Evolutionary conservation across 192 early-diverging fungal species (phyloP), one percentile per base, ranked within the genome.

Genomic region (Gigaspora rosea): DNA sequence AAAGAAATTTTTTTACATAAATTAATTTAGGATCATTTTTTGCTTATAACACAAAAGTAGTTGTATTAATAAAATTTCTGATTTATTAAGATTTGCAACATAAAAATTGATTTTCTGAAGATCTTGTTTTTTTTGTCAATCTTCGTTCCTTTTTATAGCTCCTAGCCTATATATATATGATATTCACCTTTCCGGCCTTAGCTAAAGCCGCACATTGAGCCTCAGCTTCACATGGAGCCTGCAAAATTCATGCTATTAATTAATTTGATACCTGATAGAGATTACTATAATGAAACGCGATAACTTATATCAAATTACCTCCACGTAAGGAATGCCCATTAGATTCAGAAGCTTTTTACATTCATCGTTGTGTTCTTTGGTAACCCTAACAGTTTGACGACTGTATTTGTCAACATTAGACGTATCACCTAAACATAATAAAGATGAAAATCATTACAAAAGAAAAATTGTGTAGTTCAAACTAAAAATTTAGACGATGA

Each of bases 211-310:
- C 97, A 80, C 97, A 99, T 79, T 99, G 95, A 0, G 97, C 96
- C 78, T 99, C 97, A 6, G 97, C 97, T 84, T 99, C 97, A 80
- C 94, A 94, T 10, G 97, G 97, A 16, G 97, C 97, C 80, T 90
- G 13, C 13, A 68, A 51, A 49, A 54, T 56, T 58, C 8, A 59
- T 7, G 10, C 67, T 22, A 9, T 66, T 2, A 41, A 32, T 1
- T 1, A 56, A 51, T 9, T 58, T 16, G 46, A 86, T 32, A 50
- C 50, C 59, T 41, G 33, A 51, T 62, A n/a, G 27, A 56, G 13
- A 47, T 62, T 48, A 32, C 48, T 0, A 15, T 13, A 54, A 15
- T n/a, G 27, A 46, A 78, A 73, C 15, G 9, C 6, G 10, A 63
- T 72, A 49, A 22, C 15, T 10, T 8, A 27, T 22, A 71, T n/a